These are phyloP conservation scores for Lantana camara DNA, from an alignment of 257 asterid species.

Conservation along the genomic window DNA sequence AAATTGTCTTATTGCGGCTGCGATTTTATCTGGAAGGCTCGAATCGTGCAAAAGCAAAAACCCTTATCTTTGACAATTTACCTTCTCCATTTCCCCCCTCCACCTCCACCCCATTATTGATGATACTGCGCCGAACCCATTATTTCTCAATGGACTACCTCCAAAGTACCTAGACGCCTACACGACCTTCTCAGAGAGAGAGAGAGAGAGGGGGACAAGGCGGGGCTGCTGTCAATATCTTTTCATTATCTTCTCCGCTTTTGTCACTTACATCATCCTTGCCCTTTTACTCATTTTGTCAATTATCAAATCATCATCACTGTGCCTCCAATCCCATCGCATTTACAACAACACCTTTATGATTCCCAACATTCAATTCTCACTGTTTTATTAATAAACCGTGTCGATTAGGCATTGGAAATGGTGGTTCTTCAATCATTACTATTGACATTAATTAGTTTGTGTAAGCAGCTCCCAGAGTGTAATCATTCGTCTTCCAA, in stretches of 20 bases:
- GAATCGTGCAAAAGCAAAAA: slow-evolving; percentile 11
- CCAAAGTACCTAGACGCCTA: slow-evolving; percentile 15
- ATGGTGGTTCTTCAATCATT: slow-evolving; percentile 13
- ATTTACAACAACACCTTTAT: not conserved
- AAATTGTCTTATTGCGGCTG: not conserved
- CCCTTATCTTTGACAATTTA: slow-evolving; percentile 16
- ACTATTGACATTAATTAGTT: not conserved
- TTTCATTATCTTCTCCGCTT: slow-evolving; percentile 45
- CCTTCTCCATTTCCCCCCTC: slow-evolving; percentile 18
- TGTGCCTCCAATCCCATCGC: not conserved
- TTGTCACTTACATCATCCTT: slow-evolving; percentile 28
- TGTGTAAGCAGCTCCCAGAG: not conserved
- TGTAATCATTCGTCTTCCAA: slow-evolving; percentile 15
- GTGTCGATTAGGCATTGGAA: slow-evolving; percentile 13
- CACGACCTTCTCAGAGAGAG: slow-evolving; percentile 14
- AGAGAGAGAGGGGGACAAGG: slow-evolving; percentile 22
- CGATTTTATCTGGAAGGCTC: slow-evolving; percentile 14
- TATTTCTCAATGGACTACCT: slow-evolving; percentile 13
- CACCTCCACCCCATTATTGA: no score
- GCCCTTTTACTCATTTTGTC: slow-evolving; percentile 25
- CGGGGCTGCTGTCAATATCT: slow-evolving; percentile 38
- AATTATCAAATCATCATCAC: slow-evolving; percentile 39
- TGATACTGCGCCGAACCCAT: slow-evolving; percentile 30
- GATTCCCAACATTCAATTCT: no score
- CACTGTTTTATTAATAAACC: no score